These are phyloP conservation scores for Alloteropsis angusta DNA, from an alignment of 202 grass and related monocot genomes.

Conservation along the genomic window DNA sequence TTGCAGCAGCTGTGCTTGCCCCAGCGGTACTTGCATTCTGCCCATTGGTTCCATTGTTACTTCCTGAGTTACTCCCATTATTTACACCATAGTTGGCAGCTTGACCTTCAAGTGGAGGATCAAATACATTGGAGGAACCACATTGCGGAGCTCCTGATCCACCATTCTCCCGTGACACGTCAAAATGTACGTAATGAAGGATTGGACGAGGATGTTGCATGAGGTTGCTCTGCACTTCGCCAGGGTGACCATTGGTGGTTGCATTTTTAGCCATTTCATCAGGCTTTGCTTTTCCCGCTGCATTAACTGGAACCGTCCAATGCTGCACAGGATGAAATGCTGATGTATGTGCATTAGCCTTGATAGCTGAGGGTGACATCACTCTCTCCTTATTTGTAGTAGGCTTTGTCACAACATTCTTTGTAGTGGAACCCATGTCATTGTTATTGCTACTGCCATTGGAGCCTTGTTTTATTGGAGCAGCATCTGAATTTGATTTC, in stretches of 20 bases:
- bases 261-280: conserved; percentile 30
- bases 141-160: conserved; percentile 27
- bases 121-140: conserved; percentile 52
- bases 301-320: conserved; percentile 5
- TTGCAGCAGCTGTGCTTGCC: conserved; percentile 19
- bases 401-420: conserved; percentile 47
- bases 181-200: conserved; percentile 33
- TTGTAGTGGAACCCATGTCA: conserved; percentile 80
- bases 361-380: conserved; percentile 42
- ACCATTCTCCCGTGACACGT: conserved; percentile 14
- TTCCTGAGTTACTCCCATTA: conserved; percentile 42
- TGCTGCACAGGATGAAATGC: conserved; percentile 65
- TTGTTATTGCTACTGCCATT: conserved; percentile 78
- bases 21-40: no score
- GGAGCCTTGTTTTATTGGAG: conserved; percentile 61
- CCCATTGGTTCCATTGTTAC: conserved; percentile 51
- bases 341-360: conserved; percentile 55
- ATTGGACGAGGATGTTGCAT: conserved; percentile 43
- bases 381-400: conserved; percentile 39
- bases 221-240: conserved; percentile 40
- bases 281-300: conserved; percentile 39
- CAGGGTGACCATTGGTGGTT: conserved; percentile 12
- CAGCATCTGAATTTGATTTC: conserved; percentile 58
- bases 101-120: conserved; percentile 50
- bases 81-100: conserved; percentile 64